phyloP scores from a whole-genome alignment of 495 filamentous ascomycete genomes.

The Apiosordaria backusii region DNA sequence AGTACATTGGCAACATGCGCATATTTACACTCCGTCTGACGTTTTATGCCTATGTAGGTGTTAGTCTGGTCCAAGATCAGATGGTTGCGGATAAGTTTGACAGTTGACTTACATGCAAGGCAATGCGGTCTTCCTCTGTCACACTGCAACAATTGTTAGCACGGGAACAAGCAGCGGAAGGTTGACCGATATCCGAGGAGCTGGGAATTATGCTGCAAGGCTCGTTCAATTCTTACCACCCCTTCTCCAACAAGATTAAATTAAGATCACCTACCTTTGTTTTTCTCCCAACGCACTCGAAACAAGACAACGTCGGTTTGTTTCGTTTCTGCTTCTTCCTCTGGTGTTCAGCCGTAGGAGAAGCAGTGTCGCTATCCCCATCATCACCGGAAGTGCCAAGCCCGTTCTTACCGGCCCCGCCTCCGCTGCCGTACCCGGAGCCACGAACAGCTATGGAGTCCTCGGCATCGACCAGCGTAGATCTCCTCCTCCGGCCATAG shows the following conservation, averaged over 20 bases:
- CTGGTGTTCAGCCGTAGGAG: slow-evolving; percentile 35
- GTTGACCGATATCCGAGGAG: background rate
- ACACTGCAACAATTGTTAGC: slow-evolving; percentile 40
- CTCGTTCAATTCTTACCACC: background rate
- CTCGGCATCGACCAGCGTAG: background rate
- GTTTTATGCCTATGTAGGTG: slow-evolving; percentile 52
- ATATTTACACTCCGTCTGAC: slow-evolving; percentile 66
- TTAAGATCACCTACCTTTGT: slow-evolving; percentile 54
- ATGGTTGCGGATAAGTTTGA: background rate
- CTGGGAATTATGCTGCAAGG: background rate
- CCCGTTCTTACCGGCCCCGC: slow-evolving; percentile 12
- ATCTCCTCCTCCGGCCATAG: background rate
- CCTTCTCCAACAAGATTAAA: background rate
- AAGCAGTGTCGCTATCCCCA: slow-evolving; percentile 30
- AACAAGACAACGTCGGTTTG: slow-evolving; percentile 70
- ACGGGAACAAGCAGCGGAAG: background rate
- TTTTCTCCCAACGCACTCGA: slow-evolving; percentile 68
- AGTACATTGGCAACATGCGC: slow-evolving; percentile 64
- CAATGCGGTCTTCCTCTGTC: slow-evolving; percentile 59
- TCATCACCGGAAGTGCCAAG: slow-evolving; percentile 21
- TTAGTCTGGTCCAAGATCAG: background rate
- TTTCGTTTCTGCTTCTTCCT: slow-evolving; percentile 70
- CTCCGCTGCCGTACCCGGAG: slow-evolving; percentile 10
- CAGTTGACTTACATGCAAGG: slow-evolving; percentile 56
- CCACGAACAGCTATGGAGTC: background rate